Base-by-base conservation (phyloP, 441 rosid genomes). In the Adansonia rubrostipa region DNA sequence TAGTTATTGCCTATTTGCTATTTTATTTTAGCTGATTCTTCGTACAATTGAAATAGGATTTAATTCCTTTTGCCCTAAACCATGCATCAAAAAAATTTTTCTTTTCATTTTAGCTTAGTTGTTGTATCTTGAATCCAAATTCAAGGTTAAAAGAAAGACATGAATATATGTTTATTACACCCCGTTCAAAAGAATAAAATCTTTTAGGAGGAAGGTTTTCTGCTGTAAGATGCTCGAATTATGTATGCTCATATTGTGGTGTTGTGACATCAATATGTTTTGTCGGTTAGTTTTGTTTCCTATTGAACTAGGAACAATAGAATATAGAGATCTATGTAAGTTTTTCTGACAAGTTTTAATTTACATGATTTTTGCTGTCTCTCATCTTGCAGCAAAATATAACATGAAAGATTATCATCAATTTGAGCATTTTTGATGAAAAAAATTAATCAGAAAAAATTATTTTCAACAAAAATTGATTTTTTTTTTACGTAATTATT, bases 201-300 rank as follows among this genome's bases (percentile, higher is more conserved):
- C 74, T 70, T 22, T 13, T 4, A 62, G 44, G 17, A 28, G 13
- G n/a, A 24, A 11, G 58, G 33, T 10, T 56, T 73, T 36, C 22
- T 73, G 64, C 76, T 73, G 64, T 73, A 60, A 40, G 66, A 57
- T 42, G 33, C 77, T 36, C 17, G 51, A 45, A 69, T 24, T 69
- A 45, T 45, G 15, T 22, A 22, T 61, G 15, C 24, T 11, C 40
- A 24, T 62, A 48, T 1, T 3, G 28, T 24, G 28, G 7, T 13
- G 9, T 47, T 20, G 24, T 36, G 74, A 71, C 45, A 71, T 50
- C 45, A 20, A 48, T 24, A 47, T 70, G 40, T n/a, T 20, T 50
- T 48, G 33, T 67, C 71, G 44, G 5, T 15, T 42, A 14, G 7
- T 44, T 62, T 62, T 62, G 28, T 15, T 11, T 24, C n/a, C 42